Percentiles rank a stretch among this genome's conserved stretches.
phyloP scores from a whole-genome alignment of 139 green algal species.

The Helicosporidium sp. region DNA sequence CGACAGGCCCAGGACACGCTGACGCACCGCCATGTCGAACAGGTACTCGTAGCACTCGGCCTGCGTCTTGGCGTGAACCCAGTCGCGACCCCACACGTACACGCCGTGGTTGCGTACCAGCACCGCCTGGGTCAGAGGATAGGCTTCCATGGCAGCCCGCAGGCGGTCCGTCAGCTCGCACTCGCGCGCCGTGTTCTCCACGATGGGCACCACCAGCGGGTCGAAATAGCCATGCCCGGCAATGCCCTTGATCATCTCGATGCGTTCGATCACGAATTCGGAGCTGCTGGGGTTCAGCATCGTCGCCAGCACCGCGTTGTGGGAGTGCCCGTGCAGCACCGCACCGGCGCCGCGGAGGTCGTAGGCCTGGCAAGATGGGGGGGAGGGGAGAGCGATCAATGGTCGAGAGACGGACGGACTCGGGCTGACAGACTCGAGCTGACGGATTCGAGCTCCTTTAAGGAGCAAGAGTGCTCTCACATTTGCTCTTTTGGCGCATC shows the following conservation, averaged over 20 bases:
- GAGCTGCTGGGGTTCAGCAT: constrained; percentile 44
- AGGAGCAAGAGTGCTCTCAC: too few species aligned
- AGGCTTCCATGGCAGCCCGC: constrained; percentile 49
- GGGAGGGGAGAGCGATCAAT: too few species aligned
- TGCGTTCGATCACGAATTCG: constrained; percentile 72
- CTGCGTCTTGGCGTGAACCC: constrained; percentile 45
- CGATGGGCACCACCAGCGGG: constrained; percentile 71
- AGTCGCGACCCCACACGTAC: constrained; percentile 75
- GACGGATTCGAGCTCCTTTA: too few species aligned
- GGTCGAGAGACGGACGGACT: too few species aligned
- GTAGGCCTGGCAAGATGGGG: constrained; percentile 70
- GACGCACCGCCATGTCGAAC: constrained; percentile 64
- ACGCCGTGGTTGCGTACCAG: constrained; percentile 64
- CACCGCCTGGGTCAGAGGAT: constrained; percentile 63
- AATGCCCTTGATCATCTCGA: constrained; percentile 96
- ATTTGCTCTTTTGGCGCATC: too few species aligned
- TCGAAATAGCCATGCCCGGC: constrained; percentile 71
- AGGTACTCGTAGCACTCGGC: constrained; percentile 95
- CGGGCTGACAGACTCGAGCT: too few species aligned
- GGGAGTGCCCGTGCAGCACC: constrained; percentile 77
- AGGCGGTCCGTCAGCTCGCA: constrained; percentile 87
- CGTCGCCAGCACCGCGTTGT: constrained; percentile 71
- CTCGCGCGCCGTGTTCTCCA: constrained; percentile 90
- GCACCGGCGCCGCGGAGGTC: constrained; percentile 68
- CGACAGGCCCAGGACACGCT: constrained; percentile 59